A percentile compares a stretch with the other conserved stretches of the same genome.
Conservation (phyloP, 2,329 filamentous ascomycete species). For the Aspergillus sp. region DNA sequence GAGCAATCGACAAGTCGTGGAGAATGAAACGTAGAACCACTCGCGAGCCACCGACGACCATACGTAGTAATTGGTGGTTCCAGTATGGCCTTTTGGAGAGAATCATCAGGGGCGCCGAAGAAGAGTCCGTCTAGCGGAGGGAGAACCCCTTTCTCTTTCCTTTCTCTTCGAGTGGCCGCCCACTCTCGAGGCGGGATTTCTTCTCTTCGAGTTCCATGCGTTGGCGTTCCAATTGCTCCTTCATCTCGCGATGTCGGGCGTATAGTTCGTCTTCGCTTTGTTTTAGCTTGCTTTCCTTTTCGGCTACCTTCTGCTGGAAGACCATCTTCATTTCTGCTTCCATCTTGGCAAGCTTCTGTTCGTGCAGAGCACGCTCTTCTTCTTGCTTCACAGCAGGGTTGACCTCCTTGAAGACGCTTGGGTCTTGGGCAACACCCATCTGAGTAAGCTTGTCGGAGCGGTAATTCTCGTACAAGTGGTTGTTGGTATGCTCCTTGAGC, state of each 20-base stretch:
- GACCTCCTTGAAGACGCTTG: slow-evolving; percentile 99
- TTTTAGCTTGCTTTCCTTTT: slow-evolving; percentile 99
- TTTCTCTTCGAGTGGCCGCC: slow-evolving; percentile 95
- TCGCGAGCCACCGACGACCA: slow-evolving; percentile 27
- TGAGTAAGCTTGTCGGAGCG: slow-evolving; percentile 97
- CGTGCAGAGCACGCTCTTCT: slow-evolving; percentile 95
- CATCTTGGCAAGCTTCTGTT: slow-evolving; percentile 99
- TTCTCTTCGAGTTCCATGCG: slow-evolving; percentile 96
- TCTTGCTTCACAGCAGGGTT: slow-evolving; percentile 99
- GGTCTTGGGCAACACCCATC: slow-evolving; percentile 98
- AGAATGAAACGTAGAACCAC: slow-evolving; percentile 30
- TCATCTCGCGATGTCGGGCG: slow-evolving; percentile 98
- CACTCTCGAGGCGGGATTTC: slow-evolving; percentile 93
- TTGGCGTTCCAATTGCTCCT: slow-evolving; percentile 97
- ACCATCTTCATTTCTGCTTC: slow-evolving; percentile 99
- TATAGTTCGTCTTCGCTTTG: slow-evolving; percentile 99
- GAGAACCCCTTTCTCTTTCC: slow-evolving; percentile 99
- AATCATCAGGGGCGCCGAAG: slow-evolving; percentile 20
- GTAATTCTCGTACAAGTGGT: slow-evolving; percentile 99
- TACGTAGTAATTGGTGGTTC: slow-evolving; percentile 27
- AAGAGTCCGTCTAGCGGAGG: slow-evolving; percentile 70
- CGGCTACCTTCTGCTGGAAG: slow-evolving; percentile 99
- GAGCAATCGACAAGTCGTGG: slow-evolving; percentile 34
- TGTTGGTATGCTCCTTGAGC: slow-evolving; percentile 99
- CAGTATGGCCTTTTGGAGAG: slow-evolving; percentile 19